Evolutionary conservation across 495 filamentous ascomycete species (phyloP).

Genomic region (Bryoglossum gracile): DNA sequence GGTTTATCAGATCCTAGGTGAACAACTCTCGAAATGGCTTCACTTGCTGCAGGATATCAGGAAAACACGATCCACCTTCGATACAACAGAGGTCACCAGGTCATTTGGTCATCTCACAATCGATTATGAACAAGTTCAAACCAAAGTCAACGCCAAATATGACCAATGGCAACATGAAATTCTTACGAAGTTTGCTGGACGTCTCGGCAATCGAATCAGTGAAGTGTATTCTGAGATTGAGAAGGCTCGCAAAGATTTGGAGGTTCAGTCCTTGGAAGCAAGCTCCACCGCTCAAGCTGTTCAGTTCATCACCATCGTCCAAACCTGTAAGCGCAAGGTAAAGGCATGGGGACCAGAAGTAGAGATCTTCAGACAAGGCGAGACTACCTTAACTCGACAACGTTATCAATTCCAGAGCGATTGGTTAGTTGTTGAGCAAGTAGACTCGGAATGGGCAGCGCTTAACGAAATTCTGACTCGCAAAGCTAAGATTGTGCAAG

Average conservation of each 20-base stretch:
- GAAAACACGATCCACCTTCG: constrained; percentile 87
- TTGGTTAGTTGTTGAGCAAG: constrained; percentile 90
- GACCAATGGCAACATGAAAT: constrained; percentile 99
- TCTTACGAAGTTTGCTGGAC: constrained; percentile 78
- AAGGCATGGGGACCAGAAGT: constrained; percentile 92
- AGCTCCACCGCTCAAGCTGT: constrained; percentile 94
- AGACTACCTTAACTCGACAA: constrained; percentile 81
- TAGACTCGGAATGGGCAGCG: constrained; percentile 87
- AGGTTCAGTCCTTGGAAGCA: constrained; percentile 82
- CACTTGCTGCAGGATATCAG: constrained; percentile 92
- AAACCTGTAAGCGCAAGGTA: constrained; percentile 88
- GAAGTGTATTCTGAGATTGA: constrained; percentile 86
- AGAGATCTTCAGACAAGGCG: constrained; percentile 88
- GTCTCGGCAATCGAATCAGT: constrained; percentile 82
- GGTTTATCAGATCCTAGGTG: constrained; percentile 84
- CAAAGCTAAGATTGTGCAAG: constrained; percentile 88
- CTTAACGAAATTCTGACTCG: constrained; percentile 81
- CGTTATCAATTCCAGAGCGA: constrained; percentile 87
- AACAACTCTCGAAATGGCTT: constrained; percentile 85
- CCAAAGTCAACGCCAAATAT: constrained; percentile 96
- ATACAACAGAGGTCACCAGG: constrained; percentile 84
- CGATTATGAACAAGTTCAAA: constrained; percentile 96
- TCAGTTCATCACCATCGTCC: constrained; percentile 95
- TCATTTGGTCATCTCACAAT: constrained; percentile 90
- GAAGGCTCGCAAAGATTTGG: constrained; percentile 77